Evolutionary conservation across 306 rosid genomes (phyloP), one percentile per base, ranked within the genome.

Genomic region (Prunus fruticosa): DNA sequence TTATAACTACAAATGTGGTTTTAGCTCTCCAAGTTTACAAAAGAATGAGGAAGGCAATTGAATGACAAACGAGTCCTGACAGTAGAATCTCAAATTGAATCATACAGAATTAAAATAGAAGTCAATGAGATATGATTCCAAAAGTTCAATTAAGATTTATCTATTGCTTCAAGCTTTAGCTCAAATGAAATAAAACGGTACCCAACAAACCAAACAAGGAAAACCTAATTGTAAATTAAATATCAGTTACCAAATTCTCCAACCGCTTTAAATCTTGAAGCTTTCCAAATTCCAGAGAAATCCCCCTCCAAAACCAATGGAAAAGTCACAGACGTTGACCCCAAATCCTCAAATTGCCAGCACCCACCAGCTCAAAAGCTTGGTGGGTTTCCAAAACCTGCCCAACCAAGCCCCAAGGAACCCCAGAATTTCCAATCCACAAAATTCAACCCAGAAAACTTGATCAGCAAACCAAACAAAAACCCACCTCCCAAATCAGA

Each of bases 381-480:
- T 72, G 41, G 50, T 53, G 47, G 76, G 76, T 13, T 77, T 77
- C 51, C 62, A 45, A 49, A 75, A 16, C 64, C 64, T 66, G 22
- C 32, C 38, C 70, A 43, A 74, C 4, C 47, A 25, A 45, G 65
- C 65, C 64, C 34, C 51, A 65, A 76, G 2, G 3, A 70, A 81
- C 64, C 81, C 76, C 66, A 62, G 62, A 61, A 57, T 41, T 25
- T 60, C 47, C 65, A 75, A 78, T 51, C 22, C 28, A 23, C 32
- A 58, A 18, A 38, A 32, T 7, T 53, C 53, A 23, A 50, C 25
- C 45, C 70, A 46, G 46, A 46, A 62, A 58, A 64, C 16, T 8
- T 41, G 71, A 3, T 32, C 30, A 8, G 53, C 51, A 34, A 46
- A 22, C 38, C 28, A 41, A 58, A 64, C 67, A 28, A 62, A 62